Percentiles rank a stretch among this genome's conserved stretches.
phyloP scores from a whole-genome alignment of 2,329 filamentous ascomycete species.

The Monilinia fructicola region DNA sequence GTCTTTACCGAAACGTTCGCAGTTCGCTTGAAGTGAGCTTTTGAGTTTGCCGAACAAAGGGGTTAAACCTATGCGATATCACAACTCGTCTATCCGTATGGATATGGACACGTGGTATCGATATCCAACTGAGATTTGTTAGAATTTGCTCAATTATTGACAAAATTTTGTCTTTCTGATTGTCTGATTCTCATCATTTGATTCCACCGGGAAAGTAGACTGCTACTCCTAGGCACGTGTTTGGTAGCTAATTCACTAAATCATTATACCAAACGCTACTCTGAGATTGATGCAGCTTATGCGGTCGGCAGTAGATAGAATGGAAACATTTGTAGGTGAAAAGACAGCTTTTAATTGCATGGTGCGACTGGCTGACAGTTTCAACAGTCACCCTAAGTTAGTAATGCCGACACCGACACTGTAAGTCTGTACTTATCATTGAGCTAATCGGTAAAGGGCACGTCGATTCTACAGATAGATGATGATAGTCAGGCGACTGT shows the following conservation, averaged over 20 bases:
- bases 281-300: not conserved
- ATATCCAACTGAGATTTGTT: not conserved
- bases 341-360: not conserved
- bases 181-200: too few species aligned
- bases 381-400: not conserved
- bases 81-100: not conserved
- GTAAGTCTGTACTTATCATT: too few species aligned
- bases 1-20: not conserved
- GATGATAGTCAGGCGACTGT: too few species aligned
- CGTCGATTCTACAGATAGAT: too few species aligned
- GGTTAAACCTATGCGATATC: not conserved
- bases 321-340: not conserved
- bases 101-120: not conserved
- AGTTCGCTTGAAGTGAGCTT: not conserved
- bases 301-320: not conserved
- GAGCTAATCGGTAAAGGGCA: too few species aligned
- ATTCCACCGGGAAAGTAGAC: too few species aligned
- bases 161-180: too few species aligned
- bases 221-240: too few species aligned
- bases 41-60: not conserved
- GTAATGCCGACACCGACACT: not conserved
- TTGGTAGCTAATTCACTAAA: too few species aligned
- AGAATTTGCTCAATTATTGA: too few species aligned
- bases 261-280: not conserved
- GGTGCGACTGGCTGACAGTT: not conserved